Percentiles rank a stretch among this genome's conserved stretches.
Evolutionary conservation across 345 rosid genomes (phyloP).

Genomic region (Salix exigua): DNA sequence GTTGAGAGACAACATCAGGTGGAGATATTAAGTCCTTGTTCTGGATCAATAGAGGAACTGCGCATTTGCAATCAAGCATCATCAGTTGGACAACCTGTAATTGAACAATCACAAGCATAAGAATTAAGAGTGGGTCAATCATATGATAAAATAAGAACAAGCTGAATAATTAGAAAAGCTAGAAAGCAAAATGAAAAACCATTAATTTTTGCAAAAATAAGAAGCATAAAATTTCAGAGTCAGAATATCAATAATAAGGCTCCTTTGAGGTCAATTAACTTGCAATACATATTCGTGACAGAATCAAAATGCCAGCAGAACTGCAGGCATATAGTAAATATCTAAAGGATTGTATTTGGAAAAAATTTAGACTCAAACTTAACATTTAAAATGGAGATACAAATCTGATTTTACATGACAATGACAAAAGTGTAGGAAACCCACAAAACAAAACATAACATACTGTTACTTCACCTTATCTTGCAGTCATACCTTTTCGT

Average conservation of each 20-base stretch:
- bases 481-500: slow-evolving; percentile 73
- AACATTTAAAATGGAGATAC: slow-evolving; percentile 5
- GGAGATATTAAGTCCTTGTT: slow-evolving; percentile 78
- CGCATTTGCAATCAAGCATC: slow-evolving; percentile 83
- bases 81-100: slow-evolving; percentile 85
- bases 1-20: slow-evolving; percentile 76
- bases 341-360: background rate
- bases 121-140: background rate
- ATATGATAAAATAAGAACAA: background rate
- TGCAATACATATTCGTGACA: background rate
- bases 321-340: background rate
- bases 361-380: background rate
- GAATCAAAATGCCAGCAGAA: background rate
- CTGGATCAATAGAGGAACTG: slow-evolving; percentile 73
- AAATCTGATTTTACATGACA: background rate
- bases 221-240: background rate
- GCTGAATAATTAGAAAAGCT: background rate
- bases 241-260: background rate
- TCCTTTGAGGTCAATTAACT: background rate
- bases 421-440: background rate
- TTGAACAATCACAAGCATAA: slow-evolving; percentile 11
- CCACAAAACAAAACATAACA: slow-evolving; percentile 7
- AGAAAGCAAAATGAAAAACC: background rate
- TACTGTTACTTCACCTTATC: slow-evolving; percentile 11
- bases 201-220: background rate